Evolutionary conservation across 208 protist genomes (phyloP).

Genomic region (Histomonas meleagridis): DNA sequence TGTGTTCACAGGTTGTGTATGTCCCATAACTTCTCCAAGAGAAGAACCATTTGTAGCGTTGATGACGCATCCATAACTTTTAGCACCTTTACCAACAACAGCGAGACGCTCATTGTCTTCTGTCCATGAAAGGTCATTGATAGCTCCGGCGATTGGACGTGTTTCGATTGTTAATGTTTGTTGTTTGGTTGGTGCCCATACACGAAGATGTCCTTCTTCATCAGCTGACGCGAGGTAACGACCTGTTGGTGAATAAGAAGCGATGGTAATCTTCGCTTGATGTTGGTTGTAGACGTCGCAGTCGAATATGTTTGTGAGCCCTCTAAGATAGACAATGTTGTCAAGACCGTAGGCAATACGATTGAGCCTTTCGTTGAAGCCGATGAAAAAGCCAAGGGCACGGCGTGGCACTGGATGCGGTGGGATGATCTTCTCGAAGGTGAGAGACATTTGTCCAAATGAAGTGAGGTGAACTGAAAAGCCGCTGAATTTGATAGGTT

Average conservation of each 20-base stretch:
- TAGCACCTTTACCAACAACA: background rate
- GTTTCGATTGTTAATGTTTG: background rate
- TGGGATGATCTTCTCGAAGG: background rate
- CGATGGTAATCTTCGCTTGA: background rate
- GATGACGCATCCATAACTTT: background rate
- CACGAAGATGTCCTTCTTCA: background rate
- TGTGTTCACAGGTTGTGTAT: background rate
- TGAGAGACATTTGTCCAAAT: background rate
- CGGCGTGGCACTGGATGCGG: slow-evolving; percentile 28
- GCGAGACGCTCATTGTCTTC: slow-evolving; percentile 28
- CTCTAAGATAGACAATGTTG: background rate
- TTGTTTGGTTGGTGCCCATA: slow-evolving; percentile 30
- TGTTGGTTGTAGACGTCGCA: background rate
- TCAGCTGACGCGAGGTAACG: slow-evolving; percentile 6
- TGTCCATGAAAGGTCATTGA: slow-evolving; percentile 24
- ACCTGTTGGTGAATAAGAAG: background rate
- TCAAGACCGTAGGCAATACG: background rate
- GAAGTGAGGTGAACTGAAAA: too few relatives aligned
- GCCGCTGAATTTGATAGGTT: too few relatives aligned
- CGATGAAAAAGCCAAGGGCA: slow-evolving; percentile 8
- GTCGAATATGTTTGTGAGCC: background rate
- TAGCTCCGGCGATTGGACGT: background rate
- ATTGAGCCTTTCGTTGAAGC: background rate
- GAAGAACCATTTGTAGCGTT: background rate
- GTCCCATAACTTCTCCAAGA: slow-evolving; percentile 24